Percentiles rank a stretch among this genome's conserved stretches.
Evolutionary conservation across 176 grass and related monocot species (phyloP).

Genomic region (Phoenix dactylifera): DNA sequence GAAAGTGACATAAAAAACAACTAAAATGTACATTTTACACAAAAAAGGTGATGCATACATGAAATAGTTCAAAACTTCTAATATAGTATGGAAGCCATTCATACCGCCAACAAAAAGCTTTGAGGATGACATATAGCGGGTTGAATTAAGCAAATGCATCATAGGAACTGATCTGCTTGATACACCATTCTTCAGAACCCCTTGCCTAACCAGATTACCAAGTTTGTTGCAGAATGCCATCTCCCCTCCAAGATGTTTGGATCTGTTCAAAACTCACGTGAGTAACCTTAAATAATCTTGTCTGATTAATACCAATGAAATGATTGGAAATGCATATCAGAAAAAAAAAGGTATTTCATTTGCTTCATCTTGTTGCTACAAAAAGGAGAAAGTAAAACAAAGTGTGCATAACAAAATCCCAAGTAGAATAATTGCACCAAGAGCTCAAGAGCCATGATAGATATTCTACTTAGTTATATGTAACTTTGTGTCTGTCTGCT

Average conservation of each 20-base stretch:
- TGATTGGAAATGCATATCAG: too few relatives aligned
- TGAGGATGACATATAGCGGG: conserved; percentile 43
- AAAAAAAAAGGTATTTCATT: too few relatives aligned
- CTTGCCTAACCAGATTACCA: conserved; percentile 53
- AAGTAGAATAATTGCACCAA: too few relatives aligned
- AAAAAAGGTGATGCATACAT: not conserved
- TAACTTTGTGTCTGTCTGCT: too few relatives aligned
- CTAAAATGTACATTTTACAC: not conserved
- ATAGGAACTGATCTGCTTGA: conserved; percentile 14
- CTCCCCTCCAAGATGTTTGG: not conserved
- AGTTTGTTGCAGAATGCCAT: conserved; percentile 84
- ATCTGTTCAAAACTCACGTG: conserved; percentile 6
- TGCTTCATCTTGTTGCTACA: too few relatives aligned
- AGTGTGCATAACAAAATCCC: too few relatives aligned
- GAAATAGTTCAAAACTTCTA: not conserved
- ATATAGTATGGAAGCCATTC: not conserved
- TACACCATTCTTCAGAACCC: conserved; percentile 19
- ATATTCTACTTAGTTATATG: too few relatives aligned
- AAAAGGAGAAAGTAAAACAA: too few relatives aligned
- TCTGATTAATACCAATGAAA: too few relatives aligned
- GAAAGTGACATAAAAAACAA: not conserved
- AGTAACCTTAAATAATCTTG: too few relatives aligned
- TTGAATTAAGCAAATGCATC: conserved; percentile 35
- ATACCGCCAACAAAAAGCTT: conserved; percentile 84
- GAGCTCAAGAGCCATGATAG: too few relatives aligned